Evolutionary conservation across 257 asterid genomes (phyloP).

Genomic region (Primulina tabacum): DNA sequence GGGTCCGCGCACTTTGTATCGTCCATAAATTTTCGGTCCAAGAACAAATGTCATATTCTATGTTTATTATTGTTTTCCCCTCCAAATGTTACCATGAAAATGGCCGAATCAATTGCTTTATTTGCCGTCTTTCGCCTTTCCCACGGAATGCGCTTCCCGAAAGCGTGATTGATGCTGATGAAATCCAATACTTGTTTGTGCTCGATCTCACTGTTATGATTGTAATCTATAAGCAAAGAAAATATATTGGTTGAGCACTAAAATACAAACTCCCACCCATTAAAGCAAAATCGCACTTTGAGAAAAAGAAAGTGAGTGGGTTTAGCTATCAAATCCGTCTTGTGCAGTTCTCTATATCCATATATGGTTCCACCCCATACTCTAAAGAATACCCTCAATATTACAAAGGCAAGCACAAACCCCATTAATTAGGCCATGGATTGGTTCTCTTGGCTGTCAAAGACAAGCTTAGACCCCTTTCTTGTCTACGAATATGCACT

Average conservation of each 20-base stretch:
- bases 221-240: too few species aligned
- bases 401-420: not conserved
- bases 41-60: not conserved
- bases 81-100: not conserved
- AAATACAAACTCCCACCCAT: too few species aligned
- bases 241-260: not conserved
- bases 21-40: not conserved
- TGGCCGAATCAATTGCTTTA: not conserved
- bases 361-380: not conserved
- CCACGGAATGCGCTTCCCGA: not conserved
- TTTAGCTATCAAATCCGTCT: not conserved
- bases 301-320: not conserved
- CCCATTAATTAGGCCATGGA: slow-evolving; percentile 41
- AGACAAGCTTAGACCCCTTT: slow-evolving; percentile 50
- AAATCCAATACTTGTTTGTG: too few species aligned
- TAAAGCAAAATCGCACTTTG: too few species aligned
- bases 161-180: not conserved
- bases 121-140: too few species aligned
- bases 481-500: slow-evolving; percentile 49
- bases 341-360: not conserved
- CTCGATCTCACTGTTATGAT: too few species aligned
- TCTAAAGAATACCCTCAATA: too few species aligned
- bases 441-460: slow-evolving; percentile 75
- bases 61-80: not conserved
- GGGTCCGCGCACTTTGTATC: not conserved